Conservation (phyloP, 2,329 filamentous ascomycete species). For the Aulographum hederae region DNA sequence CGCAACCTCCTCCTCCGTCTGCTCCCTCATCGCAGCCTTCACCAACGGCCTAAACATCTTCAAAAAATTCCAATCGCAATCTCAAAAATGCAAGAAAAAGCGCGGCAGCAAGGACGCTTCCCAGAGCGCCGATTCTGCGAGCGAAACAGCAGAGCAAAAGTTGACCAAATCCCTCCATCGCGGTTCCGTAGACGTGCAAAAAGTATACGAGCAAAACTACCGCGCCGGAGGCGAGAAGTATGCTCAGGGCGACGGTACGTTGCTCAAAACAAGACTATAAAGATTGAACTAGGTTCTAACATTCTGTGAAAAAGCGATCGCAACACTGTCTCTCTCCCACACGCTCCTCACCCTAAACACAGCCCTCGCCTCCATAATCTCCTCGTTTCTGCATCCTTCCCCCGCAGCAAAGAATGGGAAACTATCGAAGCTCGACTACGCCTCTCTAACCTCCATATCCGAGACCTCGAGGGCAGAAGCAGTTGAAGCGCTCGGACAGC, state of each 20-base stretch:
- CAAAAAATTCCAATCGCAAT: constrained; percentile 16
- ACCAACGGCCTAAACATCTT: constrained; percentile 26
- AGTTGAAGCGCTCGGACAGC: constrained; percentile 20
- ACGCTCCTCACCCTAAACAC: constrained; percentile 27
- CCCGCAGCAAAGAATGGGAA: too few relatives aligned
- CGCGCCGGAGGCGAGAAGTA: constrained; percentile 19
- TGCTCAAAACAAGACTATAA: too few relatives aligned
- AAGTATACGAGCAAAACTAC: constrained; percentile 22
- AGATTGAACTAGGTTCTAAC: too few relatives aligned
- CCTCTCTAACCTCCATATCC: constrained; percentile 24
- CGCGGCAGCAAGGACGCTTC: constrained; percentile 6
- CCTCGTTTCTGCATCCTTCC: constrained; percentile 21
- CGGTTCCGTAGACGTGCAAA: constrained; percentile 23
- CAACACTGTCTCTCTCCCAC: constrained; percentile 25
- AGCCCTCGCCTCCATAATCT: constrained; percentile 27
- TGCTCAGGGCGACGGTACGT: constrained; percentile 25
- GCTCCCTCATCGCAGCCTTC: constrained; percentile 25
- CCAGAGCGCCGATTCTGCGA: constrained; percentile 11
- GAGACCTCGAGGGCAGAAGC: constrained; percentile 26
- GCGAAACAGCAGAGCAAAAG: too few relatives aligned
- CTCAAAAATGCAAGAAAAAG: not conserved
- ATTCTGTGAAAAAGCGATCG: constrained; percentile 23
- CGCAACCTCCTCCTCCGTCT: constrained; percentile 14
- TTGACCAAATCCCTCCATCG: constrained; percentile 20
- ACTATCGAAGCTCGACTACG: constrained; percentile 27